Evolutionary conservation across 148 eudicot genomes (phyloP).

Genomic region (Fagopyrum esculentum): DNA sequence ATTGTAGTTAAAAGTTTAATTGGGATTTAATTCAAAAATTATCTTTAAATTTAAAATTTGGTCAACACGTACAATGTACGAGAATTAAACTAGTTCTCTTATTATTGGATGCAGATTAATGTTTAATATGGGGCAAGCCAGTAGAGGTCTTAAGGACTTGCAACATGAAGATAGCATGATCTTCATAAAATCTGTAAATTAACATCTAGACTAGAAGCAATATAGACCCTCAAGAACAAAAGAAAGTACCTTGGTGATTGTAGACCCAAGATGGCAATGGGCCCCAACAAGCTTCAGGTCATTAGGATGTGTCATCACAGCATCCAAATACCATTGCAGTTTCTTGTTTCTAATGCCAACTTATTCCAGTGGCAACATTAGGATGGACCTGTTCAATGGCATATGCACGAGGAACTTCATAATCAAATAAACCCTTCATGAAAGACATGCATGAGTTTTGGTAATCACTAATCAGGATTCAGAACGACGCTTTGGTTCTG

Average conservation of each 20-base stretch:
- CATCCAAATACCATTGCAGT: slow-evolving; percentile 90
- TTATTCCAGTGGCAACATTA: slow-evolving; percentile 95
- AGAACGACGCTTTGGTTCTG: background rate
- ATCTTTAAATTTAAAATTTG: no score
- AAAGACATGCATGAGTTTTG: background rate
- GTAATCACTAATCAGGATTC: background rate
- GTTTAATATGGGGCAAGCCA: background rate
- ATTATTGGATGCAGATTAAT: background rate
- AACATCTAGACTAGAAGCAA: background rate
- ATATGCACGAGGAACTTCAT: background rate
- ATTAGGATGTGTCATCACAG: slow-evolving; percentile 82
- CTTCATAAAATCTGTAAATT: background rate
- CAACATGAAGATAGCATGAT: background rate
- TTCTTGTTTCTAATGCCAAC: slow-evolving; percentile 92
- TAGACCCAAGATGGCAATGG: slow-evolving; percentile 95
- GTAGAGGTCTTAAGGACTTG: background rate
- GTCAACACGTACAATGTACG: no score
- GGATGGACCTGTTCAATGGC: slow-evolving; percentile 53
- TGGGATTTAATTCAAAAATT: no score
- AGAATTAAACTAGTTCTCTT: background rate
- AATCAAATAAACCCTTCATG: background rate
- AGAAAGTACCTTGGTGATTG: slow-evolving; percentile 70
- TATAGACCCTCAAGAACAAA: background rate
- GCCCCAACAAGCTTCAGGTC: slow-evolving; percentile 89
- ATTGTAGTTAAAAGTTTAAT: no score